Base-by-base conservation (phyloP, 352 stramenopile species). In the Phytopythium aichiense region DNA sequence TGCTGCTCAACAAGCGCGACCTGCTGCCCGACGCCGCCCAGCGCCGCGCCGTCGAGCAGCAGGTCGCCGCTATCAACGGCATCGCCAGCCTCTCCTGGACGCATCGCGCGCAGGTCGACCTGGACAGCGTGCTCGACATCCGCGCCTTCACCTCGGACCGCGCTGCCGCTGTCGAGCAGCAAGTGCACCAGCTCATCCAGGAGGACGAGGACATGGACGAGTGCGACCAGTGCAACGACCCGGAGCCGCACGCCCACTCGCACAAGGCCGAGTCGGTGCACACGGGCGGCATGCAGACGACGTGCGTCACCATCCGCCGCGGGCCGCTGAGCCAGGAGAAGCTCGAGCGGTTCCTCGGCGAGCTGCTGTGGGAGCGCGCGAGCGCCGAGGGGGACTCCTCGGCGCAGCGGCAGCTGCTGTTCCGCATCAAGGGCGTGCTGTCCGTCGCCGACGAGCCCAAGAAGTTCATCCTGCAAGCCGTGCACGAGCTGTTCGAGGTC, bases 1-100 rank as follows among this genome's bases (percentile, higher is more conserved):
- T 99, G 63, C 64, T 99, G 46, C 76, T 99, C 37, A 99, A 99
- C 77, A 99, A 99, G 71, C 78, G 96, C 23, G 98, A 99, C 76
- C 77, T 99, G 12, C 89, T 99, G 12, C 80, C 68, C 0, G 63
- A 68, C 7, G 43, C 95, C 31, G 38, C 59, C n/a, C 40, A 78
- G 40, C 61, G 88, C 16, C 56, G 43, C 0, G 23, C 52, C 18
- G 82, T 95, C 33, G 68, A 88, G 50, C 38, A 52, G 2, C 69
- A 56, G 7, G 70, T 96, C 18, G 43, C 48, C 0, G 33, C 67
- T 4, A 65, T 96, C 38, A 97, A 97, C 55, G 77, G 73, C 23
- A 61, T 95, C 23, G 88, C 89, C 33, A 78, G 63, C 40, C 50
- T 91, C 35, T 67, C 55, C 4, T 94, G 84, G 84, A 92, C 84